These are phyloP conservation scores for Diospyros lotus DNA, from an alignment of 148 eudicot genomes.

Conservation along the genomic window DNA sequence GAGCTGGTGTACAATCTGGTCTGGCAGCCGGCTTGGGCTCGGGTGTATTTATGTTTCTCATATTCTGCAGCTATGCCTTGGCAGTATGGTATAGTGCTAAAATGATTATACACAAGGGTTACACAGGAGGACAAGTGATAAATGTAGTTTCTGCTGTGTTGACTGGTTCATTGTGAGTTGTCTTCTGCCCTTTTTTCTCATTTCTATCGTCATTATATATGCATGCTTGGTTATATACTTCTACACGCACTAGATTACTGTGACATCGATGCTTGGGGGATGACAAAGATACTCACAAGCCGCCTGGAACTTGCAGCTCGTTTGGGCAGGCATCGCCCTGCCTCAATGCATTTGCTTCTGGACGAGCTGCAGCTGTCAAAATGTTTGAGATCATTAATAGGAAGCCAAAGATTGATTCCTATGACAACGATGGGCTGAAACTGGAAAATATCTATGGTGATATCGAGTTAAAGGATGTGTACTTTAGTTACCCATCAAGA, in stretches of 20 bases:
- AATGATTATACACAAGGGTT: slow-evolving; percentile 49
- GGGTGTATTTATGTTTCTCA: slow-evolving; percentile 41
- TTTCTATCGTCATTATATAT: too few species aligned
- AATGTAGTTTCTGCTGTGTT: slow-evolving; percentile 51
- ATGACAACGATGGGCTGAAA: slow-evolving; percentile 32
- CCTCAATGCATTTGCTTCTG: slow-evolving; percentile 55
- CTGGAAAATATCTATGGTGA: slow-evolving; percentile 49
- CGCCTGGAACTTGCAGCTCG: slow-evolving; percentile 27
- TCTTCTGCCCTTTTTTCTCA: background rate
- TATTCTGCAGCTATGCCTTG: slow-evolving; percentile 54
- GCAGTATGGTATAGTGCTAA: slow-evolving; percentile 79
- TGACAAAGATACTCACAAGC: too few species aligned
- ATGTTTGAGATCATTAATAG: slow-evolving; percentile 57
- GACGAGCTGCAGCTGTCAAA: slow-evolving; percentile 56
- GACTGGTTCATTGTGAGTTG: slow-evolving; percentile 33
- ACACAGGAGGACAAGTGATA: slow-evolving; percentile 64
- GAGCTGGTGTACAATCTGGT: slow-evolving; percentile 52
- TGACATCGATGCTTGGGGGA: too few species aligned
- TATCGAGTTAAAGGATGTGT: slow-evolving; percentile 44
- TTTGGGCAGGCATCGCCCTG: slow-evolving; percentile 62
- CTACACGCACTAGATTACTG: too few species aligned
- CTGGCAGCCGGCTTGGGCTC: slow-evolving; percentile 60
- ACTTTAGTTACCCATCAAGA: slow-evolving; percentile 56
- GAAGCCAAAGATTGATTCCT: slow-evolving; percentile 52
- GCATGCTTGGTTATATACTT: too few species aligned